Evolutionary conservation across 2,329 filamentous ascomycete species (phyloP).

Genomic region (Samsoniella hepiali): DNA sequence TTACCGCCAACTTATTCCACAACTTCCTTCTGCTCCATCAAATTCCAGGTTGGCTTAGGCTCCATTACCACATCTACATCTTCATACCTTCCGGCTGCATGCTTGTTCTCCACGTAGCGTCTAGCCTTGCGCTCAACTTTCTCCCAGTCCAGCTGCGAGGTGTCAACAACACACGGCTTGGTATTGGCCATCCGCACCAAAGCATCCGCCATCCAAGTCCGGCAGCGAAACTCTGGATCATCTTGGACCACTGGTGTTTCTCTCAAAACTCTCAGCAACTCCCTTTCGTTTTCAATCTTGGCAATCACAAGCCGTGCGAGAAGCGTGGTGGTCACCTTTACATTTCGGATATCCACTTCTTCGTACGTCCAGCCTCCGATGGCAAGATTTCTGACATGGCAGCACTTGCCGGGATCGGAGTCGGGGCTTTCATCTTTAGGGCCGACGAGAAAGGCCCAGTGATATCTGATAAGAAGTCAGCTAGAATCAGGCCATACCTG

Average conservation of each 20-base stretch:
- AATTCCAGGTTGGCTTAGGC: neutral
- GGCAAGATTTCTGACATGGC: neutral
- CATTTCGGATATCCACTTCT: neutral
- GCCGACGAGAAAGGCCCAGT: neutral
- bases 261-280: neutral
- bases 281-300: neutral
- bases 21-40: neutral
- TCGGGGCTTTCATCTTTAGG: neutral
- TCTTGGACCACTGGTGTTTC: neutral
- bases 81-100: neutral
- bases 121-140: neutral
- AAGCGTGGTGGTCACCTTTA: neutral
- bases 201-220: neutral
- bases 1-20: neutral
- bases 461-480: neutral
- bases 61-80: neutral
- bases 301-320: neutral
- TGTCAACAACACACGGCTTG: neutral
- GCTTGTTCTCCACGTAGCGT: neutral
- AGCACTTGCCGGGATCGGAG: neutral
- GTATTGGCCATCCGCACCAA: neutral
- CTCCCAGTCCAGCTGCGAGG: neutral
- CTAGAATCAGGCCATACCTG: neutral
- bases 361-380: neutral
- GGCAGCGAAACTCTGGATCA: neutral